A percentile compares a stretch with the other conserved stretches of the same genome.
phyloP scores from a whole-genome alignment of 192 early-diverging fungal genomes.

The Gigaspora rosea region DNA sequence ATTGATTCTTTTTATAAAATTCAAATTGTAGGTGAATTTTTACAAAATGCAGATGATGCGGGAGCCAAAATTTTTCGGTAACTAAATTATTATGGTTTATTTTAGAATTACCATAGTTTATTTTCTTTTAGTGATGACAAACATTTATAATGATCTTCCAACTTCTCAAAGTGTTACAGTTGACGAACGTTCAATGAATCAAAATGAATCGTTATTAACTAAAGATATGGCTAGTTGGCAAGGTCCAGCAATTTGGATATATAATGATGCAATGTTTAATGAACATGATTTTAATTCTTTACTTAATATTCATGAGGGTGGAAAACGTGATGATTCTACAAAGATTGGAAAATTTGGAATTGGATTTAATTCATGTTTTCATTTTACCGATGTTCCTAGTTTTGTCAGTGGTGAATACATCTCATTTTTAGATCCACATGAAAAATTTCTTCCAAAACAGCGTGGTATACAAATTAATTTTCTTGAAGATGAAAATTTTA shows the following conservation, averaged over 20 bases:
- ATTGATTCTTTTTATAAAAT: too few species aligned
- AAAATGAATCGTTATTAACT: background rate
- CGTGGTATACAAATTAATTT: background rate
- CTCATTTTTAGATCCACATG: conserved; percentile 34
- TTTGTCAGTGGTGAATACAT: conserved; percentile 28
- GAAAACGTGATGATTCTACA: background rate
- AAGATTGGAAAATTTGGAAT: conserved; percentile 1
- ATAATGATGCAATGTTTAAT: conserved; percentile 32
- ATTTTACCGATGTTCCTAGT: conserved; percentile 34
- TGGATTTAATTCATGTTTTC: conserved; percentile 31
- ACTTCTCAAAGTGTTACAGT: background rate
- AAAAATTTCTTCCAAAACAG: conserved; percentile 6
- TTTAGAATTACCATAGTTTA: too few species aligned
- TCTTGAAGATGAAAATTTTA: background rate
- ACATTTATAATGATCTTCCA: too few species aligned
- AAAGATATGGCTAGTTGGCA: conserved; percentile 28
- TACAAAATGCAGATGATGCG: too few species aligned
- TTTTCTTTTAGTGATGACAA: too few species aligned
- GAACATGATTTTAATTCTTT: conserved; percentile 25
- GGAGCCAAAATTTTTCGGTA: too few species aligned
- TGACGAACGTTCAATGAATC: background rate
- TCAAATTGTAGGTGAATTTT: too few species aligned
- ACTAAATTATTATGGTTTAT: too few species aligned
- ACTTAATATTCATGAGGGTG: conserved; percentile 29
- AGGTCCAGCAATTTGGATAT: conserved; percentile 33